Conservation (phyloP, 768 basidiomycete genomes). For the Cystoderma amianthinum region DNA sequence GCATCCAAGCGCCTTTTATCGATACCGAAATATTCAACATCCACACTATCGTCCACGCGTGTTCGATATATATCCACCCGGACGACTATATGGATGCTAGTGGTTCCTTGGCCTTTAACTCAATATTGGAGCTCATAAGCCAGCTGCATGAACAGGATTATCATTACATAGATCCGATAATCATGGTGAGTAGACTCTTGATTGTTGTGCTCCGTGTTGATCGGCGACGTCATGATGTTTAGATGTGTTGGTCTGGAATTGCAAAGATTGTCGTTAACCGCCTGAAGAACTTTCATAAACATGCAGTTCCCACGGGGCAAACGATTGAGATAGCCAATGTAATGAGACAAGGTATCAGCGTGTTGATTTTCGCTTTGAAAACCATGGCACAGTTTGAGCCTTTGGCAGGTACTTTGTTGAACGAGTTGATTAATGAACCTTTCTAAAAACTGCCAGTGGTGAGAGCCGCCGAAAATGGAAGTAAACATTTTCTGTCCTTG, state of each 20-base stretch:
- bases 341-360: no score
- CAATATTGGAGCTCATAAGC: conserved; percentile 35
- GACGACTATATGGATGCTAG: conserved; percentile 30
- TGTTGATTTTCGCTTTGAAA: no score
- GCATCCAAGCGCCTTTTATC: conserved; percentile 22
- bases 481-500: no score
- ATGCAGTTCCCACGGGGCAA: background rate
- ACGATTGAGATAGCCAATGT: background rate
- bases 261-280: background rate
- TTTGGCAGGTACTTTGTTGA: no score
- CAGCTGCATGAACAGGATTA: conserved; percentile 44
- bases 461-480: no score
- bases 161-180: conserved; percentile 44
- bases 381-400: no score
- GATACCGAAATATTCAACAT: conserved; percentile 38
- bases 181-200: conserved; percentile 32
- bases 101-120: conserved; percentile 34
- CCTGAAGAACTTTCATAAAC: background rate
- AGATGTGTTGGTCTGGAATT: background rate
- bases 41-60: conserved; percentile 42
- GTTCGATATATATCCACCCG: conserved; percentile 44
- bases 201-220: background rate
- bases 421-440: no score
- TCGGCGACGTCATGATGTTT: no score
- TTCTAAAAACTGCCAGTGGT: no score